Evolutionary conservation across 169 alveolate genomes (phyloP).

Genomic region (Blepharisma undulans): DNA sequence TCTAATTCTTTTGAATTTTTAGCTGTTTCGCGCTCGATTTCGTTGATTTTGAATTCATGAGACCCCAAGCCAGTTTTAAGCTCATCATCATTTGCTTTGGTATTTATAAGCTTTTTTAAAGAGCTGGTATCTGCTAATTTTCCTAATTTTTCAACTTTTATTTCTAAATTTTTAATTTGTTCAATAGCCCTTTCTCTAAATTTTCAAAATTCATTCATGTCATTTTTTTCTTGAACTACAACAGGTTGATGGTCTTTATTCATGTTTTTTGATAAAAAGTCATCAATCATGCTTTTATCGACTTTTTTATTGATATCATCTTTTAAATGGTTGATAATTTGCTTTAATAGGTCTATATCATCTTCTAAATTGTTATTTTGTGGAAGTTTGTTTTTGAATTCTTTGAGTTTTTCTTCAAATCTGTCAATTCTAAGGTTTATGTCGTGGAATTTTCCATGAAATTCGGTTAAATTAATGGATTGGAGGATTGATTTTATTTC

Average conservation of each 20-base stretch:
- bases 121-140: not conserved
- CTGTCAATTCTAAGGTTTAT: not conserved
- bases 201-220: conserved; percentile 28
- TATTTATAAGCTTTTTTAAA: not conserved
- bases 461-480: not conserved
- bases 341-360: not conserved
- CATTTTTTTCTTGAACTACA: not conserved
- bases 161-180: not conserved
- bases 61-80: not conserved
- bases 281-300: not conserved
- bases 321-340: not conserved
- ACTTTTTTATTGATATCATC: conserved; percentile 10
- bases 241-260: not conserved
- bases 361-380: not conserved
- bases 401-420: not conserved
- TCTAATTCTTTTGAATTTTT: conserved; percentile 16
- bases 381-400: not conserved
- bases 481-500: not conserved
- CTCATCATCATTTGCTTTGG: conserved; percentile 15
- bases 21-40: not conserved
- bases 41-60: conserved; percentile 1
- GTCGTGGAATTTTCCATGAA: not conserved
- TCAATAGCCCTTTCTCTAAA: conserved; percentile 29
- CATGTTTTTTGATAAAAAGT: not conserved
- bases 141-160: not conserved